Base-by-base conservation (phyloP, 2,329 filamentous ascomycete genomes). In the Clarireedia sp. region DNA sequence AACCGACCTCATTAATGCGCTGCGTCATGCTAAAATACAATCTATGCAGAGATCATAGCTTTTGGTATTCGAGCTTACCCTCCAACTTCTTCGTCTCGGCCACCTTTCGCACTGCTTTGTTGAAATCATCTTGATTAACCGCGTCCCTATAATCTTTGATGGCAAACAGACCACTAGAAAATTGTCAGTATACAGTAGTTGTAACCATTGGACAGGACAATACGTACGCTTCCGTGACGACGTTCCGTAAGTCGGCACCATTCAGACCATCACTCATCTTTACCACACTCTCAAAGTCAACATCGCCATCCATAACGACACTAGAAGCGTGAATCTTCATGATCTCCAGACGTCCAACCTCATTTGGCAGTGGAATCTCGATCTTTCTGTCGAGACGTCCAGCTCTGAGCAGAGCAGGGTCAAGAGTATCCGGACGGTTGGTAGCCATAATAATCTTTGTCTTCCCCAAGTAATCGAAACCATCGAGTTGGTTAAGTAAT, bases 391-490 rank as follows among this genome's bases (percentile, higher is more conserved):
- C 95, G 65, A 99, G 78, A 71, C 94, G 87, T 66, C 92, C 92
- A 44, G 92, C 92, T 75, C 92, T 86, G 55, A 99, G 79, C 66
- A 99, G 78, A 1, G 92, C 92, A 36, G 92, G 92, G 69, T 99
- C 92, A 48, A 99, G 82, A 0, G 92, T 97, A 72, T 97, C 92
- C 14, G 92, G 94, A 74, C 94, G 81, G 78, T 99, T 99, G 57
- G 94, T 97, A 38, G 91, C 94, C 95, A 99, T 99, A 76, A 99
- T 99, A 71, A 99, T 99, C 79, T 99, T 99, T 54, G 94, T 99
- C 80, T 99, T 96, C 65, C 95, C 94, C 38, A 99, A 81, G 75
- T 99, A 99, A 75, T 99, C 94, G 77, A 99, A 99, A 64, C 95
- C 94, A 71, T 99, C 94, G 53, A 99, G 83, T 73, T 99, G 94